Conservation (phyloP, 805 yeast genomes). For the Limtongia smithiae region DNA sequence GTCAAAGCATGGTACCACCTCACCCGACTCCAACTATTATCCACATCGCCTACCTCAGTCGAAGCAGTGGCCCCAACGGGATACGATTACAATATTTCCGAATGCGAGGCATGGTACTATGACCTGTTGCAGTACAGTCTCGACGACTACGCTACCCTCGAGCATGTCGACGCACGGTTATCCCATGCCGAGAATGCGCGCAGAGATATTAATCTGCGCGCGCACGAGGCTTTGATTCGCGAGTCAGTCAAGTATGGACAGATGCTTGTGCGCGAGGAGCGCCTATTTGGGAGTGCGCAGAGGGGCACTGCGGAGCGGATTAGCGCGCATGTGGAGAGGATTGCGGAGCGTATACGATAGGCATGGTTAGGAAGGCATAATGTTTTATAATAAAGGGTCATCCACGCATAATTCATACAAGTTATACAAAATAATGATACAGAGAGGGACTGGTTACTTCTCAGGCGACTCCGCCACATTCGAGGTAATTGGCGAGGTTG, state of each 20-base stretch:
- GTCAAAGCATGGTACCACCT: slow-evolving; percentile 32
- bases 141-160: slow-evolving; percentile 25
- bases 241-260: slow-evolving; percentile 20
- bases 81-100: slow-evolving; percentile 5
- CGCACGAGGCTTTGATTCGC: slow-evolving; percentile 16
- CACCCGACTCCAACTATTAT: slow-evolving; percentile 14
- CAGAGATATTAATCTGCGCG: slow-evolving; percentile 14
- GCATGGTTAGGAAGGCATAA: not conserved
- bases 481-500: slow-evolving; percentile 1
- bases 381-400: not conserved
- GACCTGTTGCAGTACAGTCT: slow-evolving; percentile 20
- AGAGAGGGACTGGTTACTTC: no score
- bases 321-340: no score
- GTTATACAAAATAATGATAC: no score
- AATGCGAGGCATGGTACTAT: slow-evolving; percentile 27
- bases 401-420: no score
- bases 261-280: slow-evolving; percentile 9
- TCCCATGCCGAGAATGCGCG: slow-evolving; percentile 10
- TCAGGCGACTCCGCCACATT: no score
- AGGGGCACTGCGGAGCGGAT: no score
- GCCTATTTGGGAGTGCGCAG: slow-evolving; percentile 9
- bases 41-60: no score
- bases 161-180: slow-evolving; percentile 10
- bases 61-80: no score
- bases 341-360: no score